Base-by-base conservation (phyloP, 192 early-diverging fungal species). In the Obelidium mucronatum region DNA sequence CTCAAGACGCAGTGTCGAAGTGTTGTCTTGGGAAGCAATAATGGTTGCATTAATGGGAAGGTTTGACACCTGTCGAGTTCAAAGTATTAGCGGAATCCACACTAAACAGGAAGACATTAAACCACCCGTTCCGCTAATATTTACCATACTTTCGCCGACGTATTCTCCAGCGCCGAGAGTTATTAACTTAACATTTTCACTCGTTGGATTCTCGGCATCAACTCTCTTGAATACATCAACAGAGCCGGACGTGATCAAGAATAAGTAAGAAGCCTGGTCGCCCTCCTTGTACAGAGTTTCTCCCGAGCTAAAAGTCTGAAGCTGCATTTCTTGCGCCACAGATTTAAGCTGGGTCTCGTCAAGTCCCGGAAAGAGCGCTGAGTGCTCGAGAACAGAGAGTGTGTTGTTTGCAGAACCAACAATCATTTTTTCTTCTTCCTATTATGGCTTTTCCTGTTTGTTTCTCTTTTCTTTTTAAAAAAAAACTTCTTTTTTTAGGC, bases 111-210 rank as follows among this genome's bases (percentile, higher is more conserved):
- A n/a, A n/a, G n/a, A n/a, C n/a, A n/a, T n/a, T n/a, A n/a, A n/a
- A n/a, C n/a, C n/a, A n/a, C n/a, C n/a, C n/a, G n/a, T n/a, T n/a
- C n/a, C n/a, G n/a, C n/a, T 15, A 31, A 19, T 26, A 69, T 71
- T 65, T 52, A 79, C 78, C 2, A 79, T 67, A 61, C 26, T 31
- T 35, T 73, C 78, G 52, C 78, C 78, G 35, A 73, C 31, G 31
- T 73, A 73, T 17, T 79, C 78, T n/a, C 78, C 70, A 15, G 71
- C 30, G 2, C 33, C 26, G 39, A 79, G 65, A 4, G 78, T 55
- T 31, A 79, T 65, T 5, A 79, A 54, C 40, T 74, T 66, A 61
- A 79, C 78, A 2, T 17, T 26, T 37, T 79, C 71, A 28, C 15
- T 34, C 6, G 63, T 40, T 22, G 55, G 31, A 30, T 24, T 28